phyloP scores from a whole-genome alignment of 2,329 filamentous ascomycete genomes.

The Alternaria sp. region DNA sequence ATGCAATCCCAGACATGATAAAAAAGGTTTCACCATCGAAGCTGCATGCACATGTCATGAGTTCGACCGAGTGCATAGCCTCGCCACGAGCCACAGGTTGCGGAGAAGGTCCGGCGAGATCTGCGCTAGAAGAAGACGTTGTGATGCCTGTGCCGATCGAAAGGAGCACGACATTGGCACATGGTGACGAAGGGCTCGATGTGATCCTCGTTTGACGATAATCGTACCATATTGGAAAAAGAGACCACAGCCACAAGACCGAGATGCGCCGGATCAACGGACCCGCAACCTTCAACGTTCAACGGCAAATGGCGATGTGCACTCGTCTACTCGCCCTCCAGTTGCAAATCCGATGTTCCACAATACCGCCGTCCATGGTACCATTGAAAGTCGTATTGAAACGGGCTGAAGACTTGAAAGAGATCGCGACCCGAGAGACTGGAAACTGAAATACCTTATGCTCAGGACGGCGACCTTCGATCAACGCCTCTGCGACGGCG shows the following conservation, averaged over 20 bases:
- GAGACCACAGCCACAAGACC: neutral
- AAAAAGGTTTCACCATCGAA: slow-evolving; percentile 2
- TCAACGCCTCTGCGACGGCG: slow-evolving; percentile 8
- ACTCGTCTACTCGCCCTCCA: slow-evolving; percentile 4
- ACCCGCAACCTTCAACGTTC: neutral
- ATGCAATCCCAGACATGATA: slow-evolving; percentile 3
- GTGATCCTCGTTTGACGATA: neutral
- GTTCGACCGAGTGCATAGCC: neutral
- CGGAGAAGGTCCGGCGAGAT: slow-evolving; percentile 11
- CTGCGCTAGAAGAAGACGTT: slow-evolving; percentile 12
- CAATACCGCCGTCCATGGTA: slow-evolving; percentile 11
- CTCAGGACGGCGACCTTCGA: neutral
- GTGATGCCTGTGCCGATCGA: slow-evolving; percentile 8
- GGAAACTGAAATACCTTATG: slow-evolving; percentile 4
- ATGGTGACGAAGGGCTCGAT: neutral
- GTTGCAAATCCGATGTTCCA: slow-evolving; percentile 6
- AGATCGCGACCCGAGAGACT: slow-evolving; percentile 6
- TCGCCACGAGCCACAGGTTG: slow-evolving; percentile 8
- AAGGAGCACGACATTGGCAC: slow-evolving; percentile 1
- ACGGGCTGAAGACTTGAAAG: neutral
- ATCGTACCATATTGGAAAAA: slow-evolving; percentile 1
- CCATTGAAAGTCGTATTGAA: neutral
- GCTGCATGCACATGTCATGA: slow-evolving; percentile 11
- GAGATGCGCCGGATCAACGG: neutral
- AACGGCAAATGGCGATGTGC: slow-evolving; percentile 2